Conservation (phyloP, 768 basidiomycete genomes). For the Leccinum incarnatum region DNA sequence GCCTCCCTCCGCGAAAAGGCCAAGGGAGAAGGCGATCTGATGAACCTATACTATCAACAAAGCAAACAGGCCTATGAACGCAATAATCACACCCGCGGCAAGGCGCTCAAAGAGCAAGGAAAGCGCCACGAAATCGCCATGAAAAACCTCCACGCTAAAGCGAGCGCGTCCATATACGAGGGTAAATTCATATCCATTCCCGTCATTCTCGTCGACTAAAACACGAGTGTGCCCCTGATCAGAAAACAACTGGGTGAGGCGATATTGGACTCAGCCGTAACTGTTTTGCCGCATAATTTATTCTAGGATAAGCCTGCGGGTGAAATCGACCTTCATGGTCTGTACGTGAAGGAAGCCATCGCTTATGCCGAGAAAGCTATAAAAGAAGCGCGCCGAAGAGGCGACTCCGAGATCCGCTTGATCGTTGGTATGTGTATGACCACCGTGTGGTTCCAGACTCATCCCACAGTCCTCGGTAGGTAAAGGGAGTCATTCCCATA, state of each 20-base stretch:
- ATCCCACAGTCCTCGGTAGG: slow-evolving; percentile 38
- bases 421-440: slow-evolving; percentile 70
- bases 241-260: slow-evolving; percentile 73
- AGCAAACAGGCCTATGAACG: slow-evolving; percentile 71
- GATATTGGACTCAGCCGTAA: not conserved
- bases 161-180: slow-evolving; percentile 79
- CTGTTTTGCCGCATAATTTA: not conserved
- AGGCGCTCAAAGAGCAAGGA: slow-evolving; percentile 75
- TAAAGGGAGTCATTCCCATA: slow-evolving; percentile 84
- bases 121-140: slow-evolving; percentile 73
- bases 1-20: slow-evolving; percentile 67
- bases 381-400: slow-evolving; percentile 55
- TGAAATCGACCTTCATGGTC: slow-evolving; percentile 86
- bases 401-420: slow-evolving; percentile 62
- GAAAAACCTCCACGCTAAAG: slow-evolving; percentile 74
- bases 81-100: slow-evolving; percentile 73
- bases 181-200: slow-evolving; percentile 36
- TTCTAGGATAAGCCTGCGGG: slow-evolving; percentile 57
- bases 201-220: not conserved
- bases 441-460: not conserved
- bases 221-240: not conserved
- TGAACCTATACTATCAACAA: slow-evolving; percentile 61
- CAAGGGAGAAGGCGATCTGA: slow-evolving; percentile 61
- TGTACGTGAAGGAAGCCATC: slow-evolving; percentile 92
- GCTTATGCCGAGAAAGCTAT: slow-evolving; percentile 68